Percentiles rank a stretch among this genome's conserved stretches.
Conservation (phyloP, 495 filamentous ascomycete genomes). For the Penicillium angulare region DNA sequence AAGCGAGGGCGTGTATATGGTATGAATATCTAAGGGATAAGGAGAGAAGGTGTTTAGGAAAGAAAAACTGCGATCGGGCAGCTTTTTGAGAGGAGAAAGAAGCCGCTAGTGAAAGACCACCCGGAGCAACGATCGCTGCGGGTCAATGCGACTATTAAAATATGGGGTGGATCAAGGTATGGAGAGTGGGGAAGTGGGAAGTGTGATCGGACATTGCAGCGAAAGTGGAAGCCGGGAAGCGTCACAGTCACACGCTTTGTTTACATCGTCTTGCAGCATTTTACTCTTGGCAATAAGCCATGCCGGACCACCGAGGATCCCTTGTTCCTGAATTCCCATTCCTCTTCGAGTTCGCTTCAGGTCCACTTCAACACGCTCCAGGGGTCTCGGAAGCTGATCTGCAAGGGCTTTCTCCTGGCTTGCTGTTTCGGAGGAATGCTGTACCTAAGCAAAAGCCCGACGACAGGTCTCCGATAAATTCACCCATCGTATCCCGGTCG, state of each 20-base stretch:
- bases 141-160: conserved; percentile 20
- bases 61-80: background rate
- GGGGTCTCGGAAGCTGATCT: background rate
- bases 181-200: conserved; percentile 4
- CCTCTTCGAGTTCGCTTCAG: conserved; percentile 1
- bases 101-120: conserved; percentile 13
- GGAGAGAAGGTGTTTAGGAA: background rate
- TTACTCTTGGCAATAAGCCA: too few relatives aligned
- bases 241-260: conserved; percentile 10
- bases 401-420: background rate
- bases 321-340: conserved; percentile 1
- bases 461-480: background rate
- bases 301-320: background rate
- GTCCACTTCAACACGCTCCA: background rate
- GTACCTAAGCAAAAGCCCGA: background rate
- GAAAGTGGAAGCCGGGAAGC: conserved; percentile 14
- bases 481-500: background rate
- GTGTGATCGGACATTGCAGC: background rate
- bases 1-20: background rate
- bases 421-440: conserved; percentile 4
- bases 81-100: background rate
- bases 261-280: background rate
- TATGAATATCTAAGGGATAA: background rate
- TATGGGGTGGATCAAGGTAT: background rate
- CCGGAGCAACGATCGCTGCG: too few relatives aligned